Base-by-base conservation (phyloP, 1,284 basidiomycete genomes). In the Cryptococcus sp. region DNA sequence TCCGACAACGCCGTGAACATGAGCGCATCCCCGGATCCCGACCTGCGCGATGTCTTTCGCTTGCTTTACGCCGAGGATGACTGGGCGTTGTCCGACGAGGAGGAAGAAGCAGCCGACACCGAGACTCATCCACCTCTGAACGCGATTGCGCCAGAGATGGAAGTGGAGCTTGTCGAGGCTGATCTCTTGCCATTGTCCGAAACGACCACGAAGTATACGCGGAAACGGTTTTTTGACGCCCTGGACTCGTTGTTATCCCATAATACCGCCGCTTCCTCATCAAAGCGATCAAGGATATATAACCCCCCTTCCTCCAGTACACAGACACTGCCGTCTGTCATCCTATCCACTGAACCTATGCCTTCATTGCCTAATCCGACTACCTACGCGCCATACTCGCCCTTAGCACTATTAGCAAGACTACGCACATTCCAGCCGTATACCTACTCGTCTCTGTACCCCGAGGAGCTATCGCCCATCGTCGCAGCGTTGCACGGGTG, bases 311-410 rank as follows among this genome's bases (percentile, higher is more conserved):
- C 51, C 23, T 23, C 19, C 38, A 23, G 23, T 15, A 15, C 19
- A 30, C 19, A 20, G 16, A 23, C 38, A 46, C 30, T 48, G 6
- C 47, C 55, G 16, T 38, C 22, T 16, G 25, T 61, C 20, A 62
- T 68, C 25, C 55, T 67, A 6, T 73, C 69, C 1, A 71, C 69
- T 3, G 38, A 55, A 16, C 53, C 70, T 2, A 48, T 71, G 0
- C 64, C 71, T 20, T 13, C 48, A 5, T 51, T 70, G 16, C 71
- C 70, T 0, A 25, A 58, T 11, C 19, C 61, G 0, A 22, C 45
- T 0, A 41, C 43, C 0, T 77, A 68, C 59, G 62, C 59, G 7
- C 75, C 75, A 2, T 75, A 64, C 61, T 72, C 71, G 0, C 67
- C 71, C 1, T 63, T 75, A 0, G 63, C 68, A 4, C 60, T 75